Evolutionary conservation across 192 early-diverging fungal genomes (phyloP), one percentile per base, ranked within the genome.

Genomic region (Spinellus fusiger): DNA sequence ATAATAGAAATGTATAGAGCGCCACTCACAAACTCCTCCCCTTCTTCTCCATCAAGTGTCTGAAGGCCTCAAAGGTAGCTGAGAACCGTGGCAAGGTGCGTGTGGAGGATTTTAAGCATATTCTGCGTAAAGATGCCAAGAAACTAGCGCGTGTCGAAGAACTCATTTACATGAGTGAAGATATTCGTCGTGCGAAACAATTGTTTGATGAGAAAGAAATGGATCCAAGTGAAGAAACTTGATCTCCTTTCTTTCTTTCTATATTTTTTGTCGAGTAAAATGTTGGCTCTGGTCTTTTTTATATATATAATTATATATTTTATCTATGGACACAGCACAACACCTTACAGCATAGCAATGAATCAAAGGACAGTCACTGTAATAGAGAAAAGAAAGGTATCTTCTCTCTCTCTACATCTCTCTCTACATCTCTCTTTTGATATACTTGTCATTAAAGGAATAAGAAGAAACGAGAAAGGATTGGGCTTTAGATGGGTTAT

Each of bases 81-180:
- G 71, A 81, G 59, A 63, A 76, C 50, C 54, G 80, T 47, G 68
- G 77, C 5, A 89, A 88, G 61, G 75, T 90, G 7, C 86, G 79
- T 47, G 81, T 88, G 6, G 78, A 81, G 26, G 90, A 94, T 60
- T 84, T 92, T 54, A 81, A 90, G 26, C 86, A 84, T 65, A 83
- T 85, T 4, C 71, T 94, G 7, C 73, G 87, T 13, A 82, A 85
- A 34, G 90, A 94, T 68, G 70, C 87, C 10, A 92, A 92, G 71
- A 92, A 92, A 64, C 75, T 89, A 28, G 88, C 87, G 3, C 83
- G 92, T 63, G 90, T 89, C 2, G 87, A 93, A 49, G 90, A 94
- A 51, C 70, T 94, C 35, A 69, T 94, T 27, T 84, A 83, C 44
- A 77, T 90, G 80, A 83, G 82, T 54, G 84, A 90, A 66, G 89